These are phyloP conservation scores for Candida nonsorbophila DNA, from an alignment of 805 yeast genomes.

Conservation along the genomic window DNA sequence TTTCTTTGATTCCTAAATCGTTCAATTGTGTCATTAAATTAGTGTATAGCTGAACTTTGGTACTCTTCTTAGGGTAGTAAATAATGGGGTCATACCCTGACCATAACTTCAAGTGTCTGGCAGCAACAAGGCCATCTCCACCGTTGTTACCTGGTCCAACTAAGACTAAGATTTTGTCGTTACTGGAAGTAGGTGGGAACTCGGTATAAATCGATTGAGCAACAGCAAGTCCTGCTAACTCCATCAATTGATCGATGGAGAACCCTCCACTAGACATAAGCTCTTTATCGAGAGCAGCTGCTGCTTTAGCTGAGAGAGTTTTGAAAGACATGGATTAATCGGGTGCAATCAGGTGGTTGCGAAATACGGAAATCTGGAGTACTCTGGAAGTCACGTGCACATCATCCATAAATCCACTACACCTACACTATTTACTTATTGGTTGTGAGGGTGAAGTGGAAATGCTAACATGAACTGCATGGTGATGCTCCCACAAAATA, in stretches of 20 bases:
- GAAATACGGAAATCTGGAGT: no score
- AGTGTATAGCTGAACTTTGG: slow-evolving; percentile 50
- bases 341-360: no score
- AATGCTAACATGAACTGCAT: no score
- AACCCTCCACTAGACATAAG: slow-evolving; percentile 82
- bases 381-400: no score
- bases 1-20: slow-evolving; percentile 56
- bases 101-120: slow-evolving; percentile 79
- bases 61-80: slow-evolving; percentile 67
- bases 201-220: slow-evolving; percentile 76
- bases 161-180: slow-evolving; percentile 52
- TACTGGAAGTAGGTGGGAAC: slow-evolving; percentile 49
- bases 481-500: no score
- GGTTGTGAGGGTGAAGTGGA: no score
- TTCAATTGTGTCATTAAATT: slow-evolving; percentile 63
- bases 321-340: no score
- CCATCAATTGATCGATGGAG: slow-evolving; percentile 89
- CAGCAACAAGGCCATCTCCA: slow-evolving; percentile 96
- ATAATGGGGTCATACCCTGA: slow-evolving; percentile 68
- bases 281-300: slow-evolving; percentile 77
- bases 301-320: slow-evolving; percentile 42
- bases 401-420: no score
- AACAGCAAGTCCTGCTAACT: slow-evolving; percentile 90
- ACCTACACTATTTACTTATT: no score
- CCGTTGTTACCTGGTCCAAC: slow-evolving; percentile 97